A percentile compares a stretch with the other conserved stretches of the same genome.
Evolutionary conservation across 331 rosid genomes (phyloP).

Genomic region (Quercus tomentella): DNA sequence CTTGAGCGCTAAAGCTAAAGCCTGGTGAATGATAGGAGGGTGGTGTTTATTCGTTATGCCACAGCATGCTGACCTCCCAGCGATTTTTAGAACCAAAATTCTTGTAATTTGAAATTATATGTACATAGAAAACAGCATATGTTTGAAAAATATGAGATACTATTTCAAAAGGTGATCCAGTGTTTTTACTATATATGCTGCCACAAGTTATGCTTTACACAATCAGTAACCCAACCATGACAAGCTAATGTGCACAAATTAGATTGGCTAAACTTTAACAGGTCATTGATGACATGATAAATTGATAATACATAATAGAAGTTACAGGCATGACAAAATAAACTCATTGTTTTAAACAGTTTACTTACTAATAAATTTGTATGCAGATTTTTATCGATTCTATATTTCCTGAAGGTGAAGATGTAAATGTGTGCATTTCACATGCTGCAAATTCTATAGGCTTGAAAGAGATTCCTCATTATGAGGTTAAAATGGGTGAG

Average conservation of each 20-base stretch:
- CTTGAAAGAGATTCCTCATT: conserved; percentile 63
- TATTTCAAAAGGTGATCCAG: background rate
- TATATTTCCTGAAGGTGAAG: conserved; percentile 61
- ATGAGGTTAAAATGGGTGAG: conserved; percentile 55
- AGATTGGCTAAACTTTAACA: background rate
- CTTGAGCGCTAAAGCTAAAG: no score
- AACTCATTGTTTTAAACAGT: background rate
- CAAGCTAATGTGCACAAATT: background rate
- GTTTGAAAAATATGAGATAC: no score
- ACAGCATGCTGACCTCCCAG: no score
- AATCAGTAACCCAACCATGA: background rate
- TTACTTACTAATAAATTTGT: conserved; percentile 8
- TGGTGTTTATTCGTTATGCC: no score
- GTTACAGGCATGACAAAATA: background rate
- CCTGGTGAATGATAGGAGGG: no score
- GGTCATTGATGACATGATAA: background rate
- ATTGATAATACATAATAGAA: background rate
- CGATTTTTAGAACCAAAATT: no score
- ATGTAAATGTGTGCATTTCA: conserved; percentile 57
- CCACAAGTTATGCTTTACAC: background rate
- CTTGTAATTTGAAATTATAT: no score
- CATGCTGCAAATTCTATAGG: conserved; percentile 81
- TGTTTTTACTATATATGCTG: background rate
- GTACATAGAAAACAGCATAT: no score
- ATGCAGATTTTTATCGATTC: conserved; percentile 64